These are phyloP conservation scores for Chamaecyparis obtusa DNA, from an alignment of 75 land plant species.

Conservation along the genomic window DNA sequence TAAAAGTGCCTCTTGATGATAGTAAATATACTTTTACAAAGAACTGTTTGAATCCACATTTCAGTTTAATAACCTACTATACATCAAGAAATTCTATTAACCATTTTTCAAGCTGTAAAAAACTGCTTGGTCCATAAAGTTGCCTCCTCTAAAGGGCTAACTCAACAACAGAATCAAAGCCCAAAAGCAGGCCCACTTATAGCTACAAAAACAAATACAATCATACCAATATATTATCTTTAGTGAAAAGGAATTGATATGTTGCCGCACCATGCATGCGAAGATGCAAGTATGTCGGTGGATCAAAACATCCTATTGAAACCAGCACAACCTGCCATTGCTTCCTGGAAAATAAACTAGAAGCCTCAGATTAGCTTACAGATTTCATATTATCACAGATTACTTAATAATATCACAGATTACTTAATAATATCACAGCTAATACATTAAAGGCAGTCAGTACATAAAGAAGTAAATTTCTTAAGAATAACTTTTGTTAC, in stretches of 20 bases:
- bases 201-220: not conserved
- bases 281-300: slow-evolving; percentile 93
- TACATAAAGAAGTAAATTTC: too few species aligned
- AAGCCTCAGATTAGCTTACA: not conserved
- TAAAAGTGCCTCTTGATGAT: too few species aligned
- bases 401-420: too few species aligned
- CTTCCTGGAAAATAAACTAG: slow-evolving; percentile 17
- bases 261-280: slow-evolving; percentile 74
- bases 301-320: slow-evolving; percentile 86
- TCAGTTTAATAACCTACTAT: too few species aligned
- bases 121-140: not conserved
- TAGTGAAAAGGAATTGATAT: not conserved
- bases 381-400: too few species aligned
- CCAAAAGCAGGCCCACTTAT: not conserved
- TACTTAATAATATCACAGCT: too few species aligned
- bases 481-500: too few species aligned
- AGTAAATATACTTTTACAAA: too few species aligned
- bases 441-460: too few species aligned
- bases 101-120: too few species aligned
- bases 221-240: not conserved
- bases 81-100: too few species aligned
- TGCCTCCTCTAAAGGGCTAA: not conserved
- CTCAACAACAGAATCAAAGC: not conserved
- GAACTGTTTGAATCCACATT: too few species aligned
- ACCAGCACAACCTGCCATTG: slow-evolving; percentile 57